These are phyloP conservation scores for Xylaria intraflava DNA, from an alignment of 495 filamentous ascomycete genomes.

Conservation along the genomic window DNA sequence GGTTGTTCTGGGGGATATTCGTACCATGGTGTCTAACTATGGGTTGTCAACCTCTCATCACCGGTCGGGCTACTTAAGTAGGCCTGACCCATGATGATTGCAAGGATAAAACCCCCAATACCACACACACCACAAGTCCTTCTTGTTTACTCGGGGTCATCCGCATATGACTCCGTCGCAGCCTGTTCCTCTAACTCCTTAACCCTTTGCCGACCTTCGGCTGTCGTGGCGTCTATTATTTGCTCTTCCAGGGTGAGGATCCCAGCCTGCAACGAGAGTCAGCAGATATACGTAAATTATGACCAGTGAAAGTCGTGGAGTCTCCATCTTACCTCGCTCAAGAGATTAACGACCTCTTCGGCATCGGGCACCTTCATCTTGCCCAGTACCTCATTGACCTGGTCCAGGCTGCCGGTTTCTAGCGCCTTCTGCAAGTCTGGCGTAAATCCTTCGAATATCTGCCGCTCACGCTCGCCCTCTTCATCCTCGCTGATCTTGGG, in stretches of 20 bases:
- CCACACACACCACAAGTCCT: not conserved
- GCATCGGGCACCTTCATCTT: slow-evolving; percentile 91
- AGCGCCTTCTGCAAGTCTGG: slow-evolving; percentile 74
- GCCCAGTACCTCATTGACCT: slow-evolving; percentile 95
- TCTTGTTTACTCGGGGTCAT: slow-evolving; percentile 29
- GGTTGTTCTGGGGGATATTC: no score
- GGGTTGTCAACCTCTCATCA: not conserved
- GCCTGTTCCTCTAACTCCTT: slow-evolving; percentile 64
- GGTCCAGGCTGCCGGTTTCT: slow-evolving; percentile 76
- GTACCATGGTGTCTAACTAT: not conserved
- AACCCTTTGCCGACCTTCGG: slow-evolving; percentile 73
- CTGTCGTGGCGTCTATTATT: slow-evolving; percentile 92
- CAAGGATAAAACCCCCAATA: not conserved
- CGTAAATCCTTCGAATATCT: slow-evolving; percentile 78
- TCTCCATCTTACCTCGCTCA: slow-evolving; percentile 57
- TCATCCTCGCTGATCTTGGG: slow-evolving; percentile 59
- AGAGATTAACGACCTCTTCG: slow-evolving; percentile 76
- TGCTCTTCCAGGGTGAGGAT: slow-evolving; percentile 89
- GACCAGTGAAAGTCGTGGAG: not conserved
- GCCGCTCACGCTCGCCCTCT: slow-evolving; percentile 56
- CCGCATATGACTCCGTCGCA: slow-evolving; percentile 25
- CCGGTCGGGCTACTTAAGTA: no score
- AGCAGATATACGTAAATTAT: not conserved
- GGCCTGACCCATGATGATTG: no score
- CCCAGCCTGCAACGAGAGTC: slow-evolving; percentile 47